phyloP scores from a whole-genome alignment of 768 basidiomycete species.

The Podaxis sp. region DNA sequence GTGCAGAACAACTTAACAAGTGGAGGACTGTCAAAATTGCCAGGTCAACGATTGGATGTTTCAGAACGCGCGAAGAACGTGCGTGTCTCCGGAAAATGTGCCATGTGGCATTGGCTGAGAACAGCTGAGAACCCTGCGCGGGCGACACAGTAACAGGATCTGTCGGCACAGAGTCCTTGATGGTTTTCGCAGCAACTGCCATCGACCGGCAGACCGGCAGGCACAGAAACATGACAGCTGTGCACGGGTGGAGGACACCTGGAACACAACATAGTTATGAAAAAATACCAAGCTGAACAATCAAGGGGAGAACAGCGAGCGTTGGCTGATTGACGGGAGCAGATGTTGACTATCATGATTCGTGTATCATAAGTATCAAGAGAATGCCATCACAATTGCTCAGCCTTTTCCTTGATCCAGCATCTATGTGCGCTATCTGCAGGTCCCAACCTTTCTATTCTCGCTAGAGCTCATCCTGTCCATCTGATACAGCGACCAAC shows the following conservation, averaged over 20 bases:
- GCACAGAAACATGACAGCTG: background rate
- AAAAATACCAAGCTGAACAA: background rate
- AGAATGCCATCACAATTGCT: background rate
- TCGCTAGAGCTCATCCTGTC: background rate
- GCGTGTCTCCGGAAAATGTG: background rate
- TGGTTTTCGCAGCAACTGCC: slow-evolving; percentile 4
- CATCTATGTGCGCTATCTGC: background rate
- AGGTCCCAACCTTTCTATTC: background rate
- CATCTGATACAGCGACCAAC: background rate
- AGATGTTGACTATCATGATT: background rate
- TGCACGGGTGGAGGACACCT: background rate
- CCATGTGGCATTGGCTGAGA: background rate
- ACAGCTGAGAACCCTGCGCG: background rate
- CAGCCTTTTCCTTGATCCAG: background rate
- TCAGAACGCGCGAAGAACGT: background rate
- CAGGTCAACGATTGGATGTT: background rate
- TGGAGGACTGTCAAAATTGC: background rate
- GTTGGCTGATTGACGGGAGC: background rate
- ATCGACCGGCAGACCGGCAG: background rate
- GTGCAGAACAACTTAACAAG: too few relatives aligned
- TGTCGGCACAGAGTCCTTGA: background rate
- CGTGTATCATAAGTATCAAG: background rate
- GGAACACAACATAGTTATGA: background rate
- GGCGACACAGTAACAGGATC: background rate
- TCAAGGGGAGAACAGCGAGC: slow-evolving; percentile 5